A percentile compares a stretch with the other conserved stretches of the same genome.
phyloP scores from a whole-genome alignment of 2,329 filamentous ascomycete species.

The Pyrenochaeta sp. region DNA sequence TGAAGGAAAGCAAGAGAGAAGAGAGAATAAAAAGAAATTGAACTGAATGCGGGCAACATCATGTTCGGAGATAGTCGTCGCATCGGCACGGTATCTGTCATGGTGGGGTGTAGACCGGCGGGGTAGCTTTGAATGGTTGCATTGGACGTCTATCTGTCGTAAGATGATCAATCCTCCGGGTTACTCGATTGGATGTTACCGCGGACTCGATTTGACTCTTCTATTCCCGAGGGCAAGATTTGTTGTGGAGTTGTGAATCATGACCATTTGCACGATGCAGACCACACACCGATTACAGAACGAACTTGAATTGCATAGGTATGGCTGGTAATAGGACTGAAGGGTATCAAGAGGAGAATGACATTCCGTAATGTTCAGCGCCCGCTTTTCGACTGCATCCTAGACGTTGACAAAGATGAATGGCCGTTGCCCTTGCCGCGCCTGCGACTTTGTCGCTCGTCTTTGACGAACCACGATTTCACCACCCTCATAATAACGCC shows the following conservation, averaged over 20 bases:
- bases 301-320: no score
- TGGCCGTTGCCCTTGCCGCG: constrained; percentile 34
- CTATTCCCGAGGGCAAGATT: no score
- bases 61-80: no score
- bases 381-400: constrained; percentile 38
- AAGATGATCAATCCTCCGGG: constrained; percentile 15
- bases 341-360: no score
- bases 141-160: no score
- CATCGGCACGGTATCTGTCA: neutral
- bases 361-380: no score
- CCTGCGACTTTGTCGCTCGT: constrained; percentile 32
- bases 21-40: neutral
- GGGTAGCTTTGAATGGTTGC: constrained; percentile 20
- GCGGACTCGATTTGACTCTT: no score
- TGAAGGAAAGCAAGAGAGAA: neutral
- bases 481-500: constrained; percentile 16
- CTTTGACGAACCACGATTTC: constrained; percentile 30
- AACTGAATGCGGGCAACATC: no score
- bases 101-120: constrained; percentile 31
- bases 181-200: constrained; percentile 23
- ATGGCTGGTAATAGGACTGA: neutral
- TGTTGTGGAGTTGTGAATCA: no score
- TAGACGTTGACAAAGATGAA: constrained; percentile 30
- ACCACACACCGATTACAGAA: no score
- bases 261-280: no score